These are phyloP conservation scores for Deuterostichococcus epilithicus DNA, from an alignment of 139 green algal species.

Conservation along the genomic window DNA sequence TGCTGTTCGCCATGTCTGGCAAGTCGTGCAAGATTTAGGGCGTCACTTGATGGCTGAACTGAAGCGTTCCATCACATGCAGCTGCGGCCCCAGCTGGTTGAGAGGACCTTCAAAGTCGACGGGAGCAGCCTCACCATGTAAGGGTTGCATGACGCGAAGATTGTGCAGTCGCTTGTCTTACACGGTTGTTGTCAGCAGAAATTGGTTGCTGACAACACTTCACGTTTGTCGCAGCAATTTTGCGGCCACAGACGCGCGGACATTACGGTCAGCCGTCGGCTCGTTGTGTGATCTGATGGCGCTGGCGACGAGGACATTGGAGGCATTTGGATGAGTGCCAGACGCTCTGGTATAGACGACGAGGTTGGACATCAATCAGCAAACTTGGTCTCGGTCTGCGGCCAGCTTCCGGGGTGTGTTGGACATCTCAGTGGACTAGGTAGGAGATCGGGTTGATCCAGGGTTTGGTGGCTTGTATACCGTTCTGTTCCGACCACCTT, in stretches of 20 bases:
- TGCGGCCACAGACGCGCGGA: conserved; percentile 29
- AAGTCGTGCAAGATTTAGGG: neutral
- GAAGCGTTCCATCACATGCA: neutral
- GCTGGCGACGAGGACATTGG: conserved; percentile 26
- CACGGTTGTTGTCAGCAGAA: neutral
- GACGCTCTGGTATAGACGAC: neutral
- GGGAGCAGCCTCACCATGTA: conserved; percentile 13
- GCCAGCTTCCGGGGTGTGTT: too few relatives aligned
- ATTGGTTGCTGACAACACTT: neutral
- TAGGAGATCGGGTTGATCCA: too few relatives aligned
- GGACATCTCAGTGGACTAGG: too few relatives aligned
- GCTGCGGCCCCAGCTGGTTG: conserved; percentile 33
- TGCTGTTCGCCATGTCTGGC: neutral
- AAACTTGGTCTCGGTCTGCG: too few relatives aligned
- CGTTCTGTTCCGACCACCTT: too few relatives aligned
- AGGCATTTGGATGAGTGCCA: conserved; percentile 22
- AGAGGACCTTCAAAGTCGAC: conserved; percentile 17
- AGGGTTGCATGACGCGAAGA: neutral
- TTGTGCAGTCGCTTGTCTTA: neutral
- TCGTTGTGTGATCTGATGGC: conserved; percentile 38
- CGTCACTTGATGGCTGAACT: neutral
- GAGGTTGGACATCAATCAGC: neutral
- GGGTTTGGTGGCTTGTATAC: too few relatives aligned
- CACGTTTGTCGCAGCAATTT: conserved; percentile 11
- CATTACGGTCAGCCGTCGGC: conserved; percentile 32